Evolutionary conservation across 768 basidiomycete species (phyloP), one percentile per base, ranked within the genome.

Genomic region (Pisolithus marmoratus): DNA sequence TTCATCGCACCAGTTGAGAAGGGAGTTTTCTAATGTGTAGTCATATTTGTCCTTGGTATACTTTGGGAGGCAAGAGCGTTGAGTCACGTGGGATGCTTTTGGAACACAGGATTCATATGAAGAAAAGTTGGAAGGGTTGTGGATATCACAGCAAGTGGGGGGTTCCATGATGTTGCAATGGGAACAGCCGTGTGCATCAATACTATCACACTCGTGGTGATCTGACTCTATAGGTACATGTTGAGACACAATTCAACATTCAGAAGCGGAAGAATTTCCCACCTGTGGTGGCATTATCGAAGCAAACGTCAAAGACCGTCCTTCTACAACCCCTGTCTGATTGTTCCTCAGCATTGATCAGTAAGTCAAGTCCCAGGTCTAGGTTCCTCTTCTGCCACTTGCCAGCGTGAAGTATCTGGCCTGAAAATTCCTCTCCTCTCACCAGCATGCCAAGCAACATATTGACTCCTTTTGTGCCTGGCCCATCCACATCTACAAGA

Each of bases 341-440:
- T 4, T 56, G 46, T 17, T 43, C 44, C 2, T 50, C 45, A 1
- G 67, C 62, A 52, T 70, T 70, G 19, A 69, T 57, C n/a, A 69
- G 49, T 50, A 63, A 58, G 40, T 66, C 61, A 41, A 70, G 29
- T n/a, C n/a, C n/a, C n/a, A n/a, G n/a, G n/a, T n/a, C n/a, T n/a
- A n/a, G n/a, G n/a, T n/a, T n/a, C n/a, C 20, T 1, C n/a, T 50
- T 58, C 36, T 26, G 22, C 38, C 44, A 37, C 37, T 53, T 51
- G 40, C 37, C 49, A 43, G 19, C 12, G 23, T 49, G 49, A 34
- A 24, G 34, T 48, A 51, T 41, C 38, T 53, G 22, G 40, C 40
- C 23, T 19, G 31, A 19, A 41, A 27, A 36, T 38, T 40, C 20
- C 38, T n/a, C n/a, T n/a, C n/a, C n/a, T n/a, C n/a, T n/a, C n/a